Evolutionary conservation across 2,329 filamentous ascomycete species (phyloP), one percentile per base, ranked within the genome.

Genomic region (Xylariaceae sp.): DNA sequence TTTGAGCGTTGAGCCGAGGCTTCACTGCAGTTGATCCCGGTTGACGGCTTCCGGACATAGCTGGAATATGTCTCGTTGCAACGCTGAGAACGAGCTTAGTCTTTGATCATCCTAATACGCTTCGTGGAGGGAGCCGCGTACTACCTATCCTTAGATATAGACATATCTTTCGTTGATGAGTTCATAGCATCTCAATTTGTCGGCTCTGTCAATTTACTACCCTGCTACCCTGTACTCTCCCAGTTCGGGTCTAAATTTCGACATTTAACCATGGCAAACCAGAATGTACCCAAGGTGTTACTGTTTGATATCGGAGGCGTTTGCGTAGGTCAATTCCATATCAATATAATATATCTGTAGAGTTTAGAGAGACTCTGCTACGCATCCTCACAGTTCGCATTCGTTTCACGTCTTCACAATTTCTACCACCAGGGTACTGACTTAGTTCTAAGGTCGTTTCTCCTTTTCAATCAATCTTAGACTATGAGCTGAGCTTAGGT

Each of bases 231-330:
- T 43, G 11, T 17, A 18, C 16, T 31, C 41, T 16, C 16, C 17
- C 45, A 44, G 7, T 39, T 45, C 40, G 22, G 4, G 34, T 31
- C 38, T 40, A 36, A 50, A 31, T 42, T 41, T 45, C 28, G 4
- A 34, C 38, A 49, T 34, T 28, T 28, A 7, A 45, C 33, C 53
- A 80, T 80, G 77, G 57, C 73, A 9, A 58, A 64, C 42, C 66
- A 66, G 39, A 75, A 72, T 51, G 76, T 76, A 52, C 88, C 89
- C 31, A 88, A 88, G 62, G 89, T 89, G 50, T 75, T 95, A 31
- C 77, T 99, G 18, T 97, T 97, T 70, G 94, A 99, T 72, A 94
- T 99, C 61, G 94, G 94, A 38, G 94, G 94, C 56, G 94, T 99
- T 62, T 95, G 90, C 79, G 93, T 96, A 87, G 78, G 90, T 84